Percentiles rank a stretch among this genome's conserved stretches.
These are phyloP conservation scores for Nitzschia sp. DNA, from an alignment of 108 stramenopile species.

Conservation along the genomic window DNA sequence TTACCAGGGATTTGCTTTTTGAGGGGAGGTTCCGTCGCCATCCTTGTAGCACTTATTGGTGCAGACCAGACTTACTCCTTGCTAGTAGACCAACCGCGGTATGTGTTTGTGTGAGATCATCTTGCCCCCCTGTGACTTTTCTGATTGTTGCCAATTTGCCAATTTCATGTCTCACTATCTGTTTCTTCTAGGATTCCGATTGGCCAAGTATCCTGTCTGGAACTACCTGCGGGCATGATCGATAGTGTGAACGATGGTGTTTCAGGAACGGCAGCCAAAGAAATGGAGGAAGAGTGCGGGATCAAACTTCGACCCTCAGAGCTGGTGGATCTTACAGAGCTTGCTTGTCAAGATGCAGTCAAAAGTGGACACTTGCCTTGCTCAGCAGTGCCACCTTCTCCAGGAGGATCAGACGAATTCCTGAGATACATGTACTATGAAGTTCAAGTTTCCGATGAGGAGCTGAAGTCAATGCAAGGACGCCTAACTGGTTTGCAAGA, in stretches of 20 bases:
- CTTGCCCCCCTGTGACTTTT: too few species aligned
- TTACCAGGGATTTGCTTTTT: constrained; percentile 47
- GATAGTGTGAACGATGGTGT: constrained; percentile 18
- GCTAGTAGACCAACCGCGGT: constrained; percentile 44
- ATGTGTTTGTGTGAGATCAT: too few species aligned
- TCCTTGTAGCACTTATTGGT: constrained; percentile 38
- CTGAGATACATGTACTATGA: constrained; percentile 35
- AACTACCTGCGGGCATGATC: constrained; percentile 49
- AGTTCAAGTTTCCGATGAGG: constrained; percentile 20
- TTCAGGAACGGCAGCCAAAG: constrained; percentile 33
- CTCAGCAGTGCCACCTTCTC: constrained; percentile 23
- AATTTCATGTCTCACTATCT: too few species aligned
- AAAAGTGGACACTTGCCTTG: constrained; percentile 9
- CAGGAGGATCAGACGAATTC: constrained; percentile 45
- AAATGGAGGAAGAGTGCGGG: constrained; percentile 39
- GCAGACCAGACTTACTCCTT: constrained; percentile 24
- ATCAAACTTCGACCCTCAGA: constrained; percentile 19
- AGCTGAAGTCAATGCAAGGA: constrained; percentile 33
- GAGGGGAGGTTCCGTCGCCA: constrained; percentile 35
- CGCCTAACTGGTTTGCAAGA: constrained; percentile 30
- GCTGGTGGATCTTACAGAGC: constrained; percentile 35
- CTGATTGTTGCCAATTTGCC: too few species aligned
- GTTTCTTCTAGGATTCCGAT: constrained; percentile 41
- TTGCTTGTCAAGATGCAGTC: constrained; percentile 26
- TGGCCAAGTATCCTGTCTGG: constrained; percentile 33